Base-by-base conservation (phyloP, 495 filamentous ascomycete genomes). In the Apiosordaria backusii region DNA sequence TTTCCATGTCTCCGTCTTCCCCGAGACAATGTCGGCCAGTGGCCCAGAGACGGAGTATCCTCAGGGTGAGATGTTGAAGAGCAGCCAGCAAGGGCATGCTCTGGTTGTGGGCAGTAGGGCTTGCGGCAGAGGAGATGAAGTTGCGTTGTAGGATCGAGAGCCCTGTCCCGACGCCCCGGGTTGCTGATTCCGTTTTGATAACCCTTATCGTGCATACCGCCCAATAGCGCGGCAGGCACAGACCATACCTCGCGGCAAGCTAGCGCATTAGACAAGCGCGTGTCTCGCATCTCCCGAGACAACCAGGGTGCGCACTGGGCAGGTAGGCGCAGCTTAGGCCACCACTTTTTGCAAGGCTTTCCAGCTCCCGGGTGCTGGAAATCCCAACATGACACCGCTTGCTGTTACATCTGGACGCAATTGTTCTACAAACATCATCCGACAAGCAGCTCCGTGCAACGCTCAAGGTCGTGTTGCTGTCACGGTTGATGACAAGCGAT, bases 311-410 rank as follows among this genome's bases (percentile, higher is more conserved):
- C 21, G 16, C 15, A 45, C 35, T 13, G 35, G 35, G 10, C 35
- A 45, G n/a, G 64, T 66, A 71, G 69, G 69, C 67, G 67, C 72
- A 71, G 72, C 62, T 61, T 35, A 67, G 65, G 66, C 70, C 63
- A 50, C 70, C 65, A 68, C 68, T 57, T 66, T 64, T 59, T 16
- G 55, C 71, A 24, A 72, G 68, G 68, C 70, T 66, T 57, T 70
- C 54, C 19, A 22, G 67, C 22, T 68, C 60, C 68, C 59, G 65
- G 59, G 66, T 68, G 65, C 65, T 67, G 26, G 21, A 18, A 27
- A 3, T 13, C 21, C 64, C 26, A 64, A 54, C 62, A 57, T 67
- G 45, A 22, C 10, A 19, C 15, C 22, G 4, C 24, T 23, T 27
- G 52, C 57, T 29, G 57, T 59, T 24, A 27, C 21, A 59, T 27